phyloP scores from a whole-genome alignment of 1,284 basidiomycete species.

The Irpex sp. region DNA sequence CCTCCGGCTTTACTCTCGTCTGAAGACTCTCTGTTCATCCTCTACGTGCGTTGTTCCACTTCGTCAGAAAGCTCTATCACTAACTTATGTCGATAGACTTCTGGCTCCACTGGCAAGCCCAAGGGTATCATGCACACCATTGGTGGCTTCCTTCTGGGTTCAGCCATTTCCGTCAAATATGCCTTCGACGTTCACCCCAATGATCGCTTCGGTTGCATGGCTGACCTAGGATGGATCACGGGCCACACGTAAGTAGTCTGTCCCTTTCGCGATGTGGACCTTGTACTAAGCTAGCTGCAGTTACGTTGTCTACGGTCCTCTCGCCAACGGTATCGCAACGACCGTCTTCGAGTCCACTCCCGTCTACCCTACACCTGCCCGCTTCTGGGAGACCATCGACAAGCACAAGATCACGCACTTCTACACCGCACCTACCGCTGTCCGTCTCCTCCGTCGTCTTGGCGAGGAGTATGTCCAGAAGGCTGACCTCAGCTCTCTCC shows the following conservation, averaged over 20 bases:
- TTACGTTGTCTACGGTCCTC: constrained; percentile 96
- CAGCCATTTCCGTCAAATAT: constrained; percentile 90
- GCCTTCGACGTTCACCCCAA: constrained; percentile 95
- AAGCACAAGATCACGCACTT: constrained; percentile 94
- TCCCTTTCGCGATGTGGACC: not conserved
- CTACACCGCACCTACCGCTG: constrained; percentile 92
- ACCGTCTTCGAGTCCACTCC: constrained; percentile 97
- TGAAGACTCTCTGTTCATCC: constrained; percentile 97
- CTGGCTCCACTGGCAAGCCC: constrained; percentile 94
- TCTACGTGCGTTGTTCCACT: constrained; percentile 69
- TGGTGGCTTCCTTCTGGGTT: constrained; percentile 90
- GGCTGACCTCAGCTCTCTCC: constrained; percentile 69
- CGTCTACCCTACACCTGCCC: constrained; percentile 91
- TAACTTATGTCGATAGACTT: constrained; percentile 53
- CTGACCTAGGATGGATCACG: constrained; percentile 99
- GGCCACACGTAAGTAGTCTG: constrained; percentile 76
- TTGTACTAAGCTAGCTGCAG: constrained; percentile 26
- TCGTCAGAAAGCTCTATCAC: not conserved
- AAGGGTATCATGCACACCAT: constrained; percentile 97
- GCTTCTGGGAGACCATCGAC: constrained; percentile 97
- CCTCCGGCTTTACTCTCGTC: constrained; percentile 83
- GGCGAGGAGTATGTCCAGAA: constrained; percentile 86
- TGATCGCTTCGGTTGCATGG: constrained; percentile 96
- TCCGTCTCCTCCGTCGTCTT: constrained; percentile 86
- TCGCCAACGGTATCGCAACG: constrained; percentile 88